These are phyloP conservation scores for Corymbia citriodora DNA, from an alignment of 441 rosid species.

Conservation along the genomic window DNA sequence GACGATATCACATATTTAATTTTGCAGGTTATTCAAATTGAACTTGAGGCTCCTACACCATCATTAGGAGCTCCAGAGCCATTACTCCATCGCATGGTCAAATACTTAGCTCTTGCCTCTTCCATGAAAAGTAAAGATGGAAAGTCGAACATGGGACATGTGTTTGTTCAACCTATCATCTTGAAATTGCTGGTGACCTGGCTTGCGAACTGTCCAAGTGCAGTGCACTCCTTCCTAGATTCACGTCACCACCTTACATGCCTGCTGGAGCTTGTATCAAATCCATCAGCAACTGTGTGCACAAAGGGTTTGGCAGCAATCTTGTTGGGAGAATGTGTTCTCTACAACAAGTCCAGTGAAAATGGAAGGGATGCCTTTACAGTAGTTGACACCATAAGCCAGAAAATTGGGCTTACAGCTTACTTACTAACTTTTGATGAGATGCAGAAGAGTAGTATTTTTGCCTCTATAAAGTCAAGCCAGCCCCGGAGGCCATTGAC, in stretches of 20 bases:
- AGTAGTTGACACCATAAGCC: slow-evolving; percentile 78
- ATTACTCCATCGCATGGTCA: slow-evolving; percentile 83
- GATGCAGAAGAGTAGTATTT: slow-evolving; percentile 72
- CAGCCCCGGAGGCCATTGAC: slow-evolving; percentile 52
- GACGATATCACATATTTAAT: neutral
- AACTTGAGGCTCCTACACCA: slow-evolving; percentile 66
- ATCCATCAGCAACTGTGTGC: slow-evolving; percentile 59
- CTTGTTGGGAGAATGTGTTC: slow-evolving; percentile 80
- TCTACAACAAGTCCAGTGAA: slow-evolving; percentile 69
- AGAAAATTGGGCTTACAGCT: slow-evolving; percentile 83
- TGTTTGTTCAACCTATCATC: slow-evolving; percentile 67
- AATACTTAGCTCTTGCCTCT: slow-evolving; percentile 84
- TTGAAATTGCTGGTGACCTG: slow-evolving; percentile 89
- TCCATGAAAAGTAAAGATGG: slow-evolving; percentile 75
- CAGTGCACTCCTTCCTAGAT: slow-evolving; percentile 87
- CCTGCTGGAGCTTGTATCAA: slow-evolving; percentile 75
- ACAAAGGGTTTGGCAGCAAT: slow-evolving; percentile 77
- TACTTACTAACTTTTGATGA: slow-evolving; percentile 82
- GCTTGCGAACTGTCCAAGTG: slow-evolving; percentile 77
- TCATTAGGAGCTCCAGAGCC: slow-evolving; percentile 88
- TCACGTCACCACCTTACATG: slow-evolving; percentile 82
- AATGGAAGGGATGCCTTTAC: slow-evolving; percentile 74
- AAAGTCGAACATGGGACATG: slow-evolving; percentile 41
- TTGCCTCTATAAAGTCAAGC: slow-evolving; percentile 47
- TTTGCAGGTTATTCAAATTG: slow-evolving; percentile 70